Conservation (phyloP, 2,329 filamentous ascomycete species). For the Fusarium mundagurra region DNA sequence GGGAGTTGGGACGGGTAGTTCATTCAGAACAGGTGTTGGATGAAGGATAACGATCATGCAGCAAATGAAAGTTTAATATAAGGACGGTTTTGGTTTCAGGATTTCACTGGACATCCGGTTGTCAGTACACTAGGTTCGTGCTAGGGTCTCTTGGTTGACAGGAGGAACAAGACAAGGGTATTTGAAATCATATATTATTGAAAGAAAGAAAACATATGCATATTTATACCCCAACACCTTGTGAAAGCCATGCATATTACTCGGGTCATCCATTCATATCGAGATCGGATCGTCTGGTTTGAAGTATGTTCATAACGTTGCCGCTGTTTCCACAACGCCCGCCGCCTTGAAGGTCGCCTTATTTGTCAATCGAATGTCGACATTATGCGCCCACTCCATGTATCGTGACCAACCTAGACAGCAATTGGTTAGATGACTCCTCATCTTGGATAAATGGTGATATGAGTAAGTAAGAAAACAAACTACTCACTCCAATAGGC, state of each 20-base stretch:
- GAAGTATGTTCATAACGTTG: slow-evolving; percentile 55
- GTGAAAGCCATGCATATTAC: slow-evolving; percentile 28
- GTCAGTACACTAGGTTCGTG: background rate
- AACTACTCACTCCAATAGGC: slow-evolving; percentile 87
- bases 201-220: slow-evolving; percentile 6
- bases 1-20: background rate
- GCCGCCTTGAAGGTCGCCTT: slow-evolving; percentile 70
- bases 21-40: slow-evolving; percentile 15
- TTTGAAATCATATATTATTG: slow-evolving; percentile 27
- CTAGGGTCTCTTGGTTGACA: background rate
- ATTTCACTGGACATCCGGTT: background rate
- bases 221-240: slow-evolving; percentile 37
- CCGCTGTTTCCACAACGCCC: slow-evolving; percentile 70
- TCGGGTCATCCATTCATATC: background rate
- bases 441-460: background rate
- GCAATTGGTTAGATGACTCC: slow-evolving; percentile 20
- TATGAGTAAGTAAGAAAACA: background rate
- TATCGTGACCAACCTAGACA: slow-evolving; percentile 86
- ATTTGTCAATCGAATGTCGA: slow-evolving; percentile 75
- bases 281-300: background rate
- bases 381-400: slow-evolving; percentile 91
- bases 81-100: background rate
- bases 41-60: slow-evolving; percentile 32
- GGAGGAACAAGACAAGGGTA: background rate
- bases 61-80: slow-evolving; percentile 17